Evolutionary conservation across 2,329 filamentous ascomycete species (phyloP), one percentile per base, ranked within the genome.

Genomic region (Penicillium sclerotigenum): DNA sequence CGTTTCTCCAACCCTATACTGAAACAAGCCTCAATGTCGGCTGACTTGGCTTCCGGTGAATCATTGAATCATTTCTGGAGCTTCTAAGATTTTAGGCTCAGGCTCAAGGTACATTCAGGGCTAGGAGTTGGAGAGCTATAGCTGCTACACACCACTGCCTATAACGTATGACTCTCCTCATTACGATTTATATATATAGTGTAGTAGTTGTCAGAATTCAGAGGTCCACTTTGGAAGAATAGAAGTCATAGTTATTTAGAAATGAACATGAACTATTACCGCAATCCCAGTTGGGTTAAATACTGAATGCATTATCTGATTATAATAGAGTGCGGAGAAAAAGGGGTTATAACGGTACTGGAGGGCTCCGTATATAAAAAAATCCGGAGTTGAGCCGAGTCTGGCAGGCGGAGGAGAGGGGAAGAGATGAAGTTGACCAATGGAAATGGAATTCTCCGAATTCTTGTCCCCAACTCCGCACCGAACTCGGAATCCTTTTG

Each of bases 361-460:
- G 24, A 42, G 40, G n/a, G 20, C 20, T 41, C 38, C 20, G 38
- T 41, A 50, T 24, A 49, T 31, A 37, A 36, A 37, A 37, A 36
- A 37, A 40, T 31, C 49, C 61, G 61, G 62, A 65, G 58, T 64
- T 64, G 36, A 51, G 53, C 61, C 63, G 61, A 54, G 34, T 22
- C 47, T 31, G 26, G 36, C 31, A 62, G 51, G 22, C 37, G 40
- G 33, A 48, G 40, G 29, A 14, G 48, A 48, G 42, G 53, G 55
- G 50, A 50, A 48, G 9, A 40, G 6, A 26, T 8, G 9, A 34
- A n/a, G n/a, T n/a, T n/a, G 34, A 26, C 59, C 52, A 62, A 58
- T 56, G 2, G n/a, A 20, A 1, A 9, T 9, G 10, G 8, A 16
- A 16, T 8, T 63, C 62, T 62, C 62, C 62, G 63, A 64, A 20